These are phyloP conservation scores for Candida piceae DNA, from an alignment of 805 yeast species.

Conservation along the genomic window DNA sequence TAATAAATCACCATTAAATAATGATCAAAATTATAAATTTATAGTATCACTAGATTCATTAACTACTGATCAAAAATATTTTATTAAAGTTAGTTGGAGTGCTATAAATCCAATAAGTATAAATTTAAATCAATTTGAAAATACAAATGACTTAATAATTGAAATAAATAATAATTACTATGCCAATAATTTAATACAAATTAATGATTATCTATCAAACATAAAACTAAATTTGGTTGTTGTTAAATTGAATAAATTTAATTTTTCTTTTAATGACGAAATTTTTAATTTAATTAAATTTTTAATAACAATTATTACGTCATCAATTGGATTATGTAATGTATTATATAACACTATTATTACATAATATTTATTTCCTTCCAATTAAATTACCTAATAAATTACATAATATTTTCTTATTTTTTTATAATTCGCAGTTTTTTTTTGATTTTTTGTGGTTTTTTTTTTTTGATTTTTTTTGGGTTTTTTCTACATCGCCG, in stretches of 20 bases:
- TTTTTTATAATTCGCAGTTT: not conserved
- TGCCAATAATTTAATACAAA: slow-evolving; percentile 4
- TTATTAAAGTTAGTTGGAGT: slow-evolving; percentile 21
- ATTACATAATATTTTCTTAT: too few species aligned
- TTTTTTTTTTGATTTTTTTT: not conserved
- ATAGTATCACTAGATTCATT: slow-evolving; percentile 4
- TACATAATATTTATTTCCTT: too few species aligned
- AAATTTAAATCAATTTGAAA: slow-evolving; percentile 1
- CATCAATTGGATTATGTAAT: not conserved
- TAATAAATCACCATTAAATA: slow-evolving; percentile 5
- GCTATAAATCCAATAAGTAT: slow-evolving; percentile 24
- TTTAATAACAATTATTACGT: slow-evolving; percentile 5
- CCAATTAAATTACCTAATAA: too few species aligned
- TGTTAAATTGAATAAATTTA: slow-evolving; percentile 2
- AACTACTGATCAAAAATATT: not conserved
- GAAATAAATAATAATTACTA: slow-evolving; percentile 19
- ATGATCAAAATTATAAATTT: slow-evolving; percentile 7
- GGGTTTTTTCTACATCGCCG: not conserved
- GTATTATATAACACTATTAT: not conserved
- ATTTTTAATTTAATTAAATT: slow-evolving; percentile 6
- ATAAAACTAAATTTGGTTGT: slow-evolving; percentile 15
- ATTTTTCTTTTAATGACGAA: slow-evolving; percentile 11
- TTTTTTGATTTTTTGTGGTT: not conserved
- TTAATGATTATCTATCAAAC: slow-evolving; percentile 6
- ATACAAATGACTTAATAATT: slow-evolving; percentile 5